Evolutionary conservation across 2,329 filamentous ascomycete species (phyloP), one percentile per base, ranked within the genome.

Genomic region (Colletotrichum camelliae): DNA sequence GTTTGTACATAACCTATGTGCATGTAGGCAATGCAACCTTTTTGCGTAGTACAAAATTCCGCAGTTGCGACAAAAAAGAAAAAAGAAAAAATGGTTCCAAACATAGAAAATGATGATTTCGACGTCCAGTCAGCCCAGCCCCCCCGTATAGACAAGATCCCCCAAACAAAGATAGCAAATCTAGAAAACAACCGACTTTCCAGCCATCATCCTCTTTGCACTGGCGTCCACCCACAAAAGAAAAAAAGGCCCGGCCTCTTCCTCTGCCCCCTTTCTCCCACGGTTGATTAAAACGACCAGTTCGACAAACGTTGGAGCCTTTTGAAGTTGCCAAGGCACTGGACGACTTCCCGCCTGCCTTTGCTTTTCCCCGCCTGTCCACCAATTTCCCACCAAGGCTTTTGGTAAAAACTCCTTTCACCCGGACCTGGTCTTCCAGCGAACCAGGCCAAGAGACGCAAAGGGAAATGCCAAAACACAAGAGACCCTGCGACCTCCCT

Each of bases 191-290:
- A 27, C 33, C 21, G 43, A 55, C 61, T 52, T 21, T 39, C 61
- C 55, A 65, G 52, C 37, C 39, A 52, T 52, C 57, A 37, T 48
- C 37, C 58, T 33, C 67, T 61, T 62, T 52, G 43, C 57, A 52
- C 27, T 62, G 67, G 57, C 39, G 57, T 31, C 33, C 15, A 52
- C 43, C 43, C 43, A 52, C 29, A 57, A 39, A 37, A 27, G 37
- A 12, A 29, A 29, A 65, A 68, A 74, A 76, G 74, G 74, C 70
- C 74, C 74, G 64, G 74, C 74, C 70, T 76, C 60, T 60, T 69
- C 64, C 43, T 48, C 21, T 31, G 27, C 24, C 35, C n/a, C 67
- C 13, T 39, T 39, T 43, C 18, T 57, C 12, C 13, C 29, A 62
- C 43, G 43, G 43, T 52, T 52, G 43, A 52, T 52, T 60, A 27